Percentiles rank a stretch among this genome's conserved stretches.
Conservation (phyloP, 441 rosid genomes). For the Biscutella laevigata region DNA sequence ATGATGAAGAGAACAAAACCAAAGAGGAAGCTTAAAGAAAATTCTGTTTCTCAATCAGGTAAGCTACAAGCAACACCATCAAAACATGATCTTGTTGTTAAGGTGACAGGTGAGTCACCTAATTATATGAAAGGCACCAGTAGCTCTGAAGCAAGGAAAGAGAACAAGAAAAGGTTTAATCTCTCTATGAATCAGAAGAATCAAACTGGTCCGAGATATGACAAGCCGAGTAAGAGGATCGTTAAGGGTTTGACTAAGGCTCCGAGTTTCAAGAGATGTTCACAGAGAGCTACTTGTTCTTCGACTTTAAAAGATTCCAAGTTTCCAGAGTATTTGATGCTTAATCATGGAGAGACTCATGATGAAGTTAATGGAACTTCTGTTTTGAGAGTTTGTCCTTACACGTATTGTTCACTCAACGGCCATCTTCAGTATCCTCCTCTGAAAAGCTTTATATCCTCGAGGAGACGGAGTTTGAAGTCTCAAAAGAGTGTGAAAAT, state of each 20-base stretch:
- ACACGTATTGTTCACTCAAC: slow-evolving; percentile 77
- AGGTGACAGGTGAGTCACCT: slow-evolving; percentile 36
- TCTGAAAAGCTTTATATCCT: slow-evolving; percentile 57
- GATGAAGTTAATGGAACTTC: slow-evolving; percentile 58
- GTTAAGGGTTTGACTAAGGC: slow-evolving; percentile 51
- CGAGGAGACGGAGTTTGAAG: slow-evolving; percentile 52
- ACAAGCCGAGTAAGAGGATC: slow-evolving; percentile 44
- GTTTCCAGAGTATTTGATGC: slow-evolving; percentile 56
- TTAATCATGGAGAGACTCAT: slow-evolving; percentile 51
- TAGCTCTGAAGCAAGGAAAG: slow-evolving; percentile 75
- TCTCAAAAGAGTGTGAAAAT: slow-evolving; percentile 41
- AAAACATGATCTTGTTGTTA: slow-evolving; percentile 19
- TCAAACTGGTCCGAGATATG: slow-evolving; percentile 22
- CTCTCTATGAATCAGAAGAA: slow-evolving; percentile 27
- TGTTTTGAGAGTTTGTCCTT: slow-evolving; percentile 65
- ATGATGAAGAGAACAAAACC: slow-evolving; percentile 65
- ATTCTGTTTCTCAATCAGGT: slow-evolving; percentile 36
- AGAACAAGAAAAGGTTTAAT: slow-evolving; percentile 25
- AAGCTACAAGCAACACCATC: slow-evolving; percentile 33
- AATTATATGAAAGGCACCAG: slow-evolving; percentile 86
- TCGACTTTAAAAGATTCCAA: slow-evolving; percentile 77
- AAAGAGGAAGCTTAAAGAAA: slow-evolving; percentile 43
- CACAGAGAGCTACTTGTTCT: slow-evolving; percentile 75
- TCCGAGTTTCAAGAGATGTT: slow-evolving; percentile 54
- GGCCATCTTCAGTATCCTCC: slow-evolving; percentile 77